Percentiles rank a stretch among this genome's conserved stretches.
Evolutionary conservation across 768 basidiomycete species (phyloP).

Genomic region (Leccinum longicurvipes): DNA sequence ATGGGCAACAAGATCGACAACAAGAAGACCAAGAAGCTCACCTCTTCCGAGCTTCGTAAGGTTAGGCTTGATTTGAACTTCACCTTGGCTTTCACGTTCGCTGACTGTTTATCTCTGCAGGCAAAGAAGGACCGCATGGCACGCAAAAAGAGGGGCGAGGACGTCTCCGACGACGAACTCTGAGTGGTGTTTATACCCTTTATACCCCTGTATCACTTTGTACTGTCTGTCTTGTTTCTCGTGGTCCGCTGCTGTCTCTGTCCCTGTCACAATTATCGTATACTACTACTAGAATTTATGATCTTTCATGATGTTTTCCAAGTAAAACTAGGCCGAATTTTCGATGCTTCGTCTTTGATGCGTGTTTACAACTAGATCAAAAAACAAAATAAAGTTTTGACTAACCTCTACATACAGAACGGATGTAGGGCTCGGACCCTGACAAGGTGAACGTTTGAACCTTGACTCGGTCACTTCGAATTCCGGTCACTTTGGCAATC

Average conservation of each 20-base stretch:
- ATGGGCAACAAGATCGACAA: conserved; percentile 95
- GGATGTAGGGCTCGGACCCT: no score
- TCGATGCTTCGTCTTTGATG: no score
- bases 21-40: conserved; percentile 86
- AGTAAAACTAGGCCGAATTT: no score
- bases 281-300: conserved; percentile 16
- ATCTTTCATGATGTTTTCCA: background rate
- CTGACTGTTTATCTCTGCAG: conserved; percentile 24
- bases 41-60: conserved; percentile 81
- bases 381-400: no score
- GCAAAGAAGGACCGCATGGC: conserved; percentile 96
- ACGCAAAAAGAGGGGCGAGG: conserved; percentile 83
- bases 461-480: no score
- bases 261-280: conserved; percentile 19
- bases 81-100: background rate
- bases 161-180: conserved; percentile 60
- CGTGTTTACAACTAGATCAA: no score
- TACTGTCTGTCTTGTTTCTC: conserved; percentile 17
- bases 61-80: conserved; percentile 29
- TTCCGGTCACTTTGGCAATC: no score
- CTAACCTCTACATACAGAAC: no score
- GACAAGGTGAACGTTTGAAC: no score
- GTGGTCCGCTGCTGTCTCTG: conserved; percentile 18
- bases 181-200: conserved; percentile 24
- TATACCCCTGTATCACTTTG: conserved; percentile 5